These are phyloP conservation scores for Schizonepeta tenuifolia DNA, from an alignment of 257 asterid genomes.

Conservation along the genomic window DNA sequence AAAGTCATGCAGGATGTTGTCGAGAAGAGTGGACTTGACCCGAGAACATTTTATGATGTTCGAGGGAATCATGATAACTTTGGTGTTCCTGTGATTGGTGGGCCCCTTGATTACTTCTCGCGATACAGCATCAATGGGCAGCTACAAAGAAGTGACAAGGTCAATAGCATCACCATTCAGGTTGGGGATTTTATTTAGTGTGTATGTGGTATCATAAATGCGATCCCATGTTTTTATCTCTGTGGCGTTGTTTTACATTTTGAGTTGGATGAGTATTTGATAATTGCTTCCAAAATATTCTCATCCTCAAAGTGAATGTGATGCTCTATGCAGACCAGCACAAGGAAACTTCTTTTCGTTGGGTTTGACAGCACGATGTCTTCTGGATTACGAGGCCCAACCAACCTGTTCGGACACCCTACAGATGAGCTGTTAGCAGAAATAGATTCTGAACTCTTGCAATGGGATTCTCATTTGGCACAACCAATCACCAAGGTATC, in stretches of 20 bases:
- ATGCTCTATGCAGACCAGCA: constrained; percentile 62
- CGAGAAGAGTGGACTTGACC: constrained; percentile 72
- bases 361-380: constrained; percentile 83
- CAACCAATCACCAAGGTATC: constrained; percentile 66
- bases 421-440: constrained; percentile 72
- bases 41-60: constrained; percentile 71
- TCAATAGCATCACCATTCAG: constrained; percentile 75
- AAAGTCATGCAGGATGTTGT: constrained; percentile 74
- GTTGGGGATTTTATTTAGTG: constrained; percentile 39
- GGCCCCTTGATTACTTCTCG: constrained; percentile 75
- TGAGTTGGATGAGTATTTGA: not conserved
- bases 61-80: constrained; percentile 96
- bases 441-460: constrained; percentile 68
- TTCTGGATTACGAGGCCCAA: constrained; percentile 89
- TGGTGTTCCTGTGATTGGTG: constrained; percentile 74
- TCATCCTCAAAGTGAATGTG: constrained; percentile 33
- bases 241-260: not conserved
- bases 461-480: constrained; percentile 57
- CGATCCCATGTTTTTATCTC: not conserved
- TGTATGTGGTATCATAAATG: not conserved
- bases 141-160: constrained; percentile 60
- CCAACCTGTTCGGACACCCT: constrained; percentile 96
- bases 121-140: constrained; percentile 70
- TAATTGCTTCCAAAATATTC: constrained; percentile 16
- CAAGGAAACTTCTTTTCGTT: constrained; percentile 73